Base-by-base conservation (phyloP, 148 eudicot genomes). In the Silene uniflora region DNA sequence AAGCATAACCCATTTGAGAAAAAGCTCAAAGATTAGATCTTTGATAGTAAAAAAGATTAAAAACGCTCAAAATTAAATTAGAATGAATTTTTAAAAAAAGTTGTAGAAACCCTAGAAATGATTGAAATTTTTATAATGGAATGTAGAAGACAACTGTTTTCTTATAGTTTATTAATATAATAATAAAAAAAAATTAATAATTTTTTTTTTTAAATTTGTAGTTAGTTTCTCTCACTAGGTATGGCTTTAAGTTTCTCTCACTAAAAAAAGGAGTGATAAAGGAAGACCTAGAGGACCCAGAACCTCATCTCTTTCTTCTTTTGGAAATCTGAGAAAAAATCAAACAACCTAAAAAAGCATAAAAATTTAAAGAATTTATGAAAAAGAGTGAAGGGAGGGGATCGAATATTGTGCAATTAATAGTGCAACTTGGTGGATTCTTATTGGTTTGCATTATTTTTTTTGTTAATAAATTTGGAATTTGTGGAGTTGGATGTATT, bases 301-400 rank as follows among this genome's bases (percentile, higher is more conserved):
- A 83, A 79, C 87, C 89, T 84, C 82, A 77, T 82, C 85, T 80
- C 78, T 84, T 86, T 82, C 89, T 86, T 75, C 79, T 86, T 86
- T 86, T 86, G 79, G 89, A 73, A 84, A 83, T 21, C 73, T 63
- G 67, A 73, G 80, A 68, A 81, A 71, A 60, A 16, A 76, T 73
- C 71, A 68, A 58, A 65, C 19, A 72, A 56, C 81, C 85, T 49
- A 81, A 84, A 79, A 73, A 80, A 75, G 76, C 56, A 82, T 63
- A 9, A 21, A 70, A 65, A 63, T 42, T 73, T 76, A 55, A 27
- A 16, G 16, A 64, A 11, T 23, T 17, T 21, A 14, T 2, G 12
- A 69, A 69, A 55, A 55, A 55, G 46, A 55, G 62, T 42, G 46
- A 23, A 54, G 39, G 35, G 5, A 32, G 35, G 35, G 47, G 32